Conservation (phyloP, 2,329 filamentous ascomycete genomes). For the Botrytis aclada region DNA sequence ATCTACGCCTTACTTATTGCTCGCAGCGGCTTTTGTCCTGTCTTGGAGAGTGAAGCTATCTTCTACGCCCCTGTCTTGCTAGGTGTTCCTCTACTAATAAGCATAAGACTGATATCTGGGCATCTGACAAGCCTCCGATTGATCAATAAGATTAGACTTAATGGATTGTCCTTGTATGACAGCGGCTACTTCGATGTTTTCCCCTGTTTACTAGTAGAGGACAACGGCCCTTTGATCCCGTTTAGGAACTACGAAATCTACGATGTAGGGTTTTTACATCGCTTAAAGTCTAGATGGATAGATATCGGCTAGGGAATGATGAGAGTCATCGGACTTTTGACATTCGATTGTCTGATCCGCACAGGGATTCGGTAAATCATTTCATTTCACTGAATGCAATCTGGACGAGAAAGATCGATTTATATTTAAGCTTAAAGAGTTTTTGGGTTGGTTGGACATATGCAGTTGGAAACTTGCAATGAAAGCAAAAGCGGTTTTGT, state of each 20-base stretch:
- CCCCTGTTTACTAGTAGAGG: neutral
- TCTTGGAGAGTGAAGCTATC: neutral
- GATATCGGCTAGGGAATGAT: neutral
- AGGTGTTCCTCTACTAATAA: neutral
- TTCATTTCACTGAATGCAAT: neutral
- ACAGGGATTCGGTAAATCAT: neutral
- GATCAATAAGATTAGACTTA: neutral
- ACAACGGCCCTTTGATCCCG: neutral
- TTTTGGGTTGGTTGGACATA: neutral
- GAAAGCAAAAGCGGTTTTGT: neutral
- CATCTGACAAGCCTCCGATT: neutral
- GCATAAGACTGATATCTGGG: neutral
- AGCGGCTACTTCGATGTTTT: neutral
- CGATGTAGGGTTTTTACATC: neutral
- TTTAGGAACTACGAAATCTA: neutral
- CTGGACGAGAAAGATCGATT: neutral
- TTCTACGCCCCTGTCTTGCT: neutral
- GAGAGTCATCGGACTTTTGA: neutral
- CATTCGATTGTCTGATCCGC: neutral
- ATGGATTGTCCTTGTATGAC: neutral
- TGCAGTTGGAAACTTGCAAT: neutral
- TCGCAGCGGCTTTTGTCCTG: neutral
- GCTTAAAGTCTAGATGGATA: neutral
- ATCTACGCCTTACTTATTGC: neutral
- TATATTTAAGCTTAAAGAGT: neutral